Percentiles rank a stretch among this genome's conserved stretches.
Evolutionary conservation across 352 stramenopile genomes (phyloP).

Genomic region (Pythium pectinolyticum): DNA sequence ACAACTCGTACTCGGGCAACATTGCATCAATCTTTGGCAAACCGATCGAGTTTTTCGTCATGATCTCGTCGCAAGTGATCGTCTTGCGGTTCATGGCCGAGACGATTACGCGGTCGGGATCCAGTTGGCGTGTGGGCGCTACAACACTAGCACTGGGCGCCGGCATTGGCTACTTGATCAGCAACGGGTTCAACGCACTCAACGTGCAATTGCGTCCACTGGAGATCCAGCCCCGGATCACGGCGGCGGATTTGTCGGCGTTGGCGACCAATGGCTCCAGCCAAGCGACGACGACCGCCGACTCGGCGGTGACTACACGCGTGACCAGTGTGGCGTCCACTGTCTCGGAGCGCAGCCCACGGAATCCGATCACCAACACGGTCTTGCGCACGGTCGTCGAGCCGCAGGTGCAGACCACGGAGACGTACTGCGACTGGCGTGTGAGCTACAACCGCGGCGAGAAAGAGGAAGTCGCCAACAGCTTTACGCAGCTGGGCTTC

Average conservation of each 20-base stretch:
- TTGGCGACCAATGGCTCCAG: background rate
- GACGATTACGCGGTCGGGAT: background rate
- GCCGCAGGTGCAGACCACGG: background rate
- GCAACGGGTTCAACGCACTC: slow-evolving; percentile 27
- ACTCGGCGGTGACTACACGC: too few species aligned
- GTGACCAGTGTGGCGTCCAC: too few species aligned
- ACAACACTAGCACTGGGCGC: background rate
- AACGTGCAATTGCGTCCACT: slow-evolving; percentile 21
- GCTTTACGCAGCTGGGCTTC: background rate
- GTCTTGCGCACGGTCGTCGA: background rate
- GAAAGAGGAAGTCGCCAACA: background rate
- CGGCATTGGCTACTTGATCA: slow-evolving; percentile 21
- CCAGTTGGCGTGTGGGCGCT: background rate
- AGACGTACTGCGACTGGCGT: background rate
- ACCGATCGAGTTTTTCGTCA: slow-evolving; percentile 19
- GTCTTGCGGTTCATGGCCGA: slow-evolving; percentile 7
- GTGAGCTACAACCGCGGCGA: background rate
- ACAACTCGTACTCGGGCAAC: slow-evolving; percentile 30
- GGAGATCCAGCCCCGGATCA: background rate
- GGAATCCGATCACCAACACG: background rate
- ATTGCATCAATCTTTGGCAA: slow-evolving; percentile 20
- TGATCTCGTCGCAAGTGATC: background rate
- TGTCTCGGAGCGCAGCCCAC: background rate
- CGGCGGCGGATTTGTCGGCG: background rate
- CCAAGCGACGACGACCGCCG: too few species aligned